phyloP scores from a whole-genome alignment of 208 protist species.

The Leptomonas seymouri region DNA sequence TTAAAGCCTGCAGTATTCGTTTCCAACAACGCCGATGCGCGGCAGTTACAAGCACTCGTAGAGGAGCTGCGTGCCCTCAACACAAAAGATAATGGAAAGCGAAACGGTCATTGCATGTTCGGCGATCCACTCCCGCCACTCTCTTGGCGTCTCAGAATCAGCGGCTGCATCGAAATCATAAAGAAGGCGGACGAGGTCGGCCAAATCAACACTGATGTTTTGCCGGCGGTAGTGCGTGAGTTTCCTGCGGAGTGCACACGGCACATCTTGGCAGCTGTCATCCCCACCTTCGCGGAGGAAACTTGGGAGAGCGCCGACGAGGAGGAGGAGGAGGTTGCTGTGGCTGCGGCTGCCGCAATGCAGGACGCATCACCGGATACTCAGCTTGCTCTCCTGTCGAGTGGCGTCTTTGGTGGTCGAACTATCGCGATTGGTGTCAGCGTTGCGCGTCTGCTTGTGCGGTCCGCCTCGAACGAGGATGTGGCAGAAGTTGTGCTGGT shows the following conservation, averaged over 20 bases:
- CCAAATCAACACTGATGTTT: background rate
- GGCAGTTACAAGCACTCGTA: background rate
- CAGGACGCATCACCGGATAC: too few species aligned
- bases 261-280: constrained; percentile 15
- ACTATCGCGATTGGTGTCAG: constrained; percentile 16
- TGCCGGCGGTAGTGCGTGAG: background rate
- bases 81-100: background rate
- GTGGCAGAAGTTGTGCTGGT: constrained; percentile 29
- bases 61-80: constrained; percentile 11
- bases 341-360: too few species aligned
- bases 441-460: constrained; percentile 26
- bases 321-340: background rate
- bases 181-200: background rate
- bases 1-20: constrained; percentile 38
- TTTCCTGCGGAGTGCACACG: constrained; percentile 18
- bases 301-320: background rate
- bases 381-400: background rate
- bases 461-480: constrained; percentile 16
- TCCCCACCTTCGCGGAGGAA: background rate
- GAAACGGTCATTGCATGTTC: background rate
- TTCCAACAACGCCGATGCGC: background rate
- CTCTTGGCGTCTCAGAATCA: constrained; percentile 1
- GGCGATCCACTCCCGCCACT: background rate
- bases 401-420: constrained; percentile 8
- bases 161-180: constrained; percentile 1